These are phyloP conservation scores for Chalaropsis ovoidea DNA, from an alignment of 2,329 filamentous ascomycete genomes.

Conservation along the genomic window DNA sequence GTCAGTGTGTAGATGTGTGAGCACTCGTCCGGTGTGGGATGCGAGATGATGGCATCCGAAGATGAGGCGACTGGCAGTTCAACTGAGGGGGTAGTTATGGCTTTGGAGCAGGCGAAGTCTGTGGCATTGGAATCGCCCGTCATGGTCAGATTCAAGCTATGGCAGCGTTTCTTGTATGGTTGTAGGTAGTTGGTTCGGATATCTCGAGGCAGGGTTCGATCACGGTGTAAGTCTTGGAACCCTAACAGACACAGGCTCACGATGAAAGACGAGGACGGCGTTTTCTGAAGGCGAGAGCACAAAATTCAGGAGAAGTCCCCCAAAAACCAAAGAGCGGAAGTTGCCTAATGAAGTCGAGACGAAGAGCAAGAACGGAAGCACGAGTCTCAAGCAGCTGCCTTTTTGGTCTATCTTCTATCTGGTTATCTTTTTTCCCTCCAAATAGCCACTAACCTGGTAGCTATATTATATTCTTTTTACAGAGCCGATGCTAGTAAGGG, in stretches of 20 bases:
- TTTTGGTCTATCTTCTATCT: neutral
- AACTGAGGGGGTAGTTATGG: neutral
- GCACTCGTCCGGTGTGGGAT: constrained; percentile 49
- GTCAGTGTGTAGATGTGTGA: constrained; percentile 46
- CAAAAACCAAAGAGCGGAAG: neutral
- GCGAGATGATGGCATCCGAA: constrained; percentile 38
- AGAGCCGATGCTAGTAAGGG: neutral
- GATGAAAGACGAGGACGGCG: neutral
- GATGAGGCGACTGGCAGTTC: constrained; percentile 19
- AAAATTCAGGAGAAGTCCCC: neutral
- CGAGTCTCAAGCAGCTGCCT: neutral
- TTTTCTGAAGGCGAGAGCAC: neutral
- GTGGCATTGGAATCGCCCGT: constrained; percentile 16
- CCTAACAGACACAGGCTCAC: constrained; percentile 2
- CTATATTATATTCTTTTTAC: neutral
- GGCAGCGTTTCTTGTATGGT: neutral
- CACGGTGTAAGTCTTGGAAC: constrained; percentile 15
- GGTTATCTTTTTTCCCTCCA: neutral
- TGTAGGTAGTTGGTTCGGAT: neutral
- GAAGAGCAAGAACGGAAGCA: neutral
- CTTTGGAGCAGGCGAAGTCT: neutral
- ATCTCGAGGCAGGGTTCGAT: neutral
- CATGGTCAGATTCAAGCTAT: constrained; percentile 7
- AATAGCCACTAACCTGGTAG: neutral
- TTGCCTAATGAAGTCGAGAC: neutral